Conservation (phyloP, 768 basidiomycete genomes). For the Cystobasidium ongulense region DNA sequence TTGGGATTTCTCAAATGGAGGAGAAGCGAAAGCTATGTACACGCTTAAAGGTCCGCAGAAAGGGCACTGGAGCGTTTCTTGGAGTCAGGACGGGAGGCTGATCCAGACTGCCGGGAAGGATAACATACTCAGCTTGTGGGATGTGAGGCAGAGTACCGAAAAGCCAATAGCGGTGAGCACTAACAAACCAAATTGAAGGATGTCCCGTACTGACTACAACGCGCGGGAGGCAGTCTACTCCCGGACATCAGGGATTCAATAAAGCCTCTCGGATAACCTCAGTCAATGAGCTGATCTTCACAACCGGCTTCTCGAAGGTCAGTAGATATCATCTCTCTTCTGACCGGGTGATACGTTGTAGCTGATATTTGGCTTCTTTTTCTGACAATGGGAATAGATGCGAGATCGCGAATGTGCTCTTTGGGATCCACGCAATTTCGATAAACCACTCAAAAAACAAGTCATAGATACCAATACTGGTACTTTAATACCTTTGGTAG, state of each 20-base stretch:
- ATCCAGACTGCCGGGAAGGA: slow-evolving; percentile 27
- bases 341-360: too few species aligned
- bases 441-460: slow-evolving; percentile 35
- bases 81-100: slow-evolving; percentile 17
- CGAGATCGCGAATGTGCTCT: slow-evolving; percentile 45
- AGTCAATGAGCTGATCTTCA: slow-evolving; percentile 14
- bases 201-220: background rate
- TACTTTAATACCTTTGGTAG: slow-evolving; percentile 42
- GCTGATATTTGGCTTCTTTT: background rate
- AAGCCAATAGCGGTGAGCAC: slow-evolving; percentile 6
- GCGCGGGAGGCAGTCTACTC: background rate
- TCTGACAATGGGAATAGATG: slow-evolving; percentile 30
- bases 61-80: slow-evolving; percentile 21
- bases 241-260: slow-evolving; percentile 27
- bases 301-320: slow-evolving; percentile 24
- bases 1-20: background rate
- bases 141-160: background rate
- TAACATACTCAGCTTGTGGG: slow-evolving; percentile 26
- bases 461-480: slow-evolving; percentile 45
- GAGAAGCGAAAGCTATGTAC: background rate
- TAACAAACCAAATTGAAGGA: background rate
- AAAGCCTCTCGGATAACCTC: slow-evolving; percentile 15
- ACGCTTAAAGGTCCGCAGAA: background rate
- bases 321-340: too few species aligned
- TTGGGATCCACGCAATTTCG: slow-evolving; percentile 37